Base-by-base conservation (phyloP, 2,329 filamentous ascomycete genomes). In the Aspergillus sp. region DNA sequence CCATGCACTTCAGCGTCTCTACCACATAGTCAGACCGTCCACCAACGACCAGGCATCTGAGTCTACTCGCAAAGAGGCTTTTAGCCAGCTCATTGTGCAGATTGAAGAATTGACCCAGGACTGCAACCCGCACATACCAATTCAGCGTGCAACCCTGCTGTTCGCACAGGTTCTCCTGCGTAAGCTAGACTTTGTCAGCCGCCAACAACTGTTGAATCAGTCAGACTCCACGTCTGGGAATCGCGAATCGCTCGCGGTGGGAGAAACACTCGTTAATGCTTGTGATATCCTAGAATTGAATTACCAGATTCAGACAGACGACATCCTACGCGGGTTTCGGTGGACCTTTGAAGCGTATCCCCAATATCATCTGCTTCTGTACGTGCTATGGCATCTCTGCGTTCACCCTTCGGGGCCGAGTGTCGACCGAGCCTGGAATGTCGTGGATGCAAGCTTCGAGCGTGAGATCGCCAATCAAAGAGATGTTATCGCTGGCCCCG, bases 111-210 rank as follows among this genome's bases (percentile, higher is more conserved):
- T 69, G 28, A 44, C 73, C 11, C 53, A 58, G 17, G 55, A 68
- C 17, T 71, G 67, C 39, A 71, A 75, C 36, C 69, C 69, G 44
- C 63, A 64, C 0, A 57, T 74, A 0, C 73, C 73, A 3, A 32
- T 43, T 0, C 45, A 55, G 27, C 54, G 60, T 14, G 42, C 52
- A 32, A 49, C 48, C 1, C 34, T 50, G 24, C 32, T 43, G 1
- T 43, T 52, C 0, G 39, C 48, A 1, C 43, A 40, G 1, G 41
- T 56, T 12, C 37, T 58, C n/a, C 33, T 57, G 3, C 47, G 49
- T 6, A 63, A 63, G 34, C 39, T 61, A 7, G 55, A 57, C 31
- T 45, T 58, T 34, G 42, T 57, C 24, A 48, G 46, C 8, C 43
- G 48, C 11, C 52, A 52, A 34, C 52, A 55, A 33, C 45, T 44